These are phyloP conservation scores for Candida vaughaniae DNA, from an alignment of 805 yeast genomes.

Conservation along the genomic window DNA sequence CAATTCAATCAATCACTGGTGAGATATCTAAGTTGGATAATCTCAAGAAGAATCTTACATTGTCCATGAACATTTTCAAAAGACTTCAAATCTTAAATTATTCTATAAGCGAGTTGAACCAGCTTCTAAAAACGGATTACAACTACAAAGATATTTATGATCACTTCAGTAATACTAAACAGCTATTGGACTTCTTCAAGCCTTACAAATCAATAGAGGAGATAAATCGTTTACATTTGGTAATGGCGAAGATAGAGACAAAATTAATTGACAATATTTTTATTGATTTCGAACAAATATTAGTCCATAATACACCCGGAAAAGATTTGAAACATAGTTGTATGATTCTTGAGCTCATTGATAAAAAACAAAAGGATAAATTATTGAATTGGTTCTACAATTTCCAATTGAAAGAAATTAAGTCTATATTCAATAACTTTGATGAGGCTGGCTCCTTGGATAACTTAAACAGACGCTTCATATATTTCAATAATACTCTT, in stretches of 20 bases:
- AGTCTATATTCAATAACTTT: constrained; percentile 66
- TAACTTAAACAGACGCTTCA: constrained; percentile 75
- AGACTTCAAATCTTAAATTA: constrained; percentile 72
- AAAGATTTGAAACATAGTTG: constrained; percentile 61
- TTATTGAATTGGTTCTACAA: constrained; percentile 73
- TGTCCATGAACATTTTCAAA: constrained; percentile 82
- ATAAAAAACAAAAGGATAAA: constrained; percentile 53
- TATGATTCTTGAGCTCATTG: constrained; percentile 64
- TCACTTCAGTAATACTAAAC: constrained; percentile 68
- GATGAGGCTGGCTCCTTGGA: constrained; percentile 97
- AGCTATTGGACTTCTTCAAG: constrained; percentile 68
- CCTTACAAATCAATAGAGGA: constrained; percentile 83
- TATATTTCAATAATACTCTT: constrained; percentile 74
- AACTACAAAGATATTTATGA: constrained; percentile 57
- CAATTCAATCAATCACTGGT: constrained; percentile 68
- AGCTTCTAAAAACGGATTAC: constrained; percentile 47
- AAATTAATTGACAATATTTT: constrained; percentile 68
- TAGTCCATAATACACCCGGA: constrained; percentile 23
- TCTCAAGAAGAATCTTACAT: constrained; percentile 79
- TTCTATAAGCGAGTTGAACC: constrained; percentile 62
- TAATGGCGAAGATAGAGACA: constrained; percentile 57
- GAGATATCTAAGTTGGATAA: constrained; percentile 77
- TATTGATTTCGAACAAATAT: constrained; percentile 61
- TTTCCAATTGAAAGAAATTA: constrained; percentile 68
- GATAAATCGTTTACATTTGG: constrained; percentile 62